These are phyloP conservation scores for Botrytis byssoidea DNA, from an alignment of 2,329 filamentous ascomycete species.

Conservation along the genomic window DNA sequence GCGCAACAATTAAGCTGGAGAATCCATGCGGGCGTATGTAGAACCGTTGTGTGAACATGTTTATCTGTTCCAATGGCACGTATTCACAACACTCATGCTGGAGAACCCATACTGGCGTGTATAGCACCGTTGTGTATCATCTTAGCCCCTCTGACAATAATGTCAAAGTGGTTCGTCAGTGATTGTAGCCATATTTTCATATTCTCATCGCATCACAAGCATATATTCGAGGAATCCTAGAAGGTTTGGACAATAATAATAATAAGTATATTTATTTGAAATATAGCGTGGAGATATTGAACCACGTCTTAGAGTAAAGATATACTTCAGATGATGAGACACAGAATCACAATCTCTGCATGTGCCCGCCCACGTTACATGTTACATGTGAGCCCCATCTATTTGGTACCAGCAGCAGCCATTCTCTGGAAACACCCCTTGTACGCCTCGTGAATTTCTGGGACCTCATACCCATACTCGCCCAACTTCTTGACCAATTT, in stretches of 20 bases:
- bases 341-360: slow-evolving; percentile 23
- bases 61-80: not conserved
- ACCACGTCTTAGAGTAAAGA: not conserved
- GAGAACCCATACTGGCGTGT: not conserved
- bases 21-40: not conserved
- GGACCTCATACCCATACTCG: slow-evolving; percentile 57
- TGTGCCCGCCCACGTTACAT: not conserved
- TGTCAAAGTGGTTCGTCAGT: not conserved
- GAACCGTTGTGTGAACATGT: not conserved
- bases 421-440: slow-evolving; percentile 61
- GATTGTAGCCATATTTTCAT: not conserved
- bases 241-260: not conserved
- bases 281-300: not conserved
- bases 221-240: not conserved
- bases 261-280: not conserved
- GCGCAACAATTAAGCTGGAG: not conserved
- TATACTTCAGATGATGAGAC: not conserved
- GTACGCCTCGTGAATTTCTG: slow-evolving; percentile 63
- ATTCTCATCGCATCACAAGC: not conserved
- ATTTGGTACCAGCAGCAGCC: slow-evolving; percentile 55
- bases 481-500: slow-evolving; percentile 60
- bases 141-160: not conserved
- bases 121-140: not conserved
- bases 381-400: slow-evolving; percentile 29
- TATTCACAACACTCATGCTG: not conserved